These are phyloP conservation scores for Primulina eburnea DNA, from an alignment of 257 asterid species.

Conservation along the genomic window DNA sequence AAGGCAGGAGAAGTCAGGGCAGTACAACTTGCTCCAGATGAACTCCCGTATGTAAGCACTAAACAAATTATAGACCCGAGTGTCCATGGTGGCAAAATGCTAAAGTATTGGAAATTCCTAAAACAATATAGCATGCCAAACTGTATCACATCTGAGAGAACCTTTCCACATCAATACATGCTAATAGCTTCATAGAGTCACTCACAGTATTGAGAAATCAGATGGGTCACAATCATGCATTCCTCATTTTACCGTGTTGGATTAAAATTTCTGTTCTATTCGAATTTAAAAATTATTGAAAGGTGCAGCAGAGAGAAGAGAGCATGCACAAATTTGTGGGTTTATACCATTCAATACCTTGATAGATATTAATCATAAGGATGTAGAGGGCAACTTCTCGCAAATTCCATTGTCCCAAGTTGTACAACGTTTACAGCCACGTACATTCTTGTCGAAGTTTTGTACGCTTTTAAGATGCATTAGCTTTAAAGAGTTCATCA, in stretches of 20 bases:
- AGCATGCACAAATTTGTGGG: neutral
- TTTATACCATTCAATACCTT: neutral
- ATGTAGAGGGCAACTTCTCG: neutral
- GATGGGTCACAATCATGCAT: neutral
- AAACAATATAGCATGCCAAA: slow-evolving; percentile 5
- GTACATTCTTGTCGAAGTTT: neutral
- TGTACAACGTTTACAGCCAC: neutral
- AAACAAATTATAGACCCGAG: neutral
- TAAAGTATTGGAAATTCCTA: slow-evolving; percentile 14
- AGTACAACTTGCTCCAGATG: neutral
- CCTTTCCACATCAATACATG: neutral
- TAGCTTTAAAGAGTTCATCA: slow-evolving; percentile 12
- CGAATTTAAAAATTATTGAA: slow-evolving; percentile 6
- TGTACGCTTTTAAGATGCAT: slow-evolving; percentile 1
- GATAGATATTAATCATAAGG: neutral
- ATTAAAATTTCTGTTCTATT: slow-evolving; percentile 7
- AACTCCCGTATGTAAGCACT: neutral
- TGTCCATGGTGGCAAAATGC: slow-evolving; percentile 19
- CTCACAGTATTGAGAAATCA: slow-evolving; percentile 9
- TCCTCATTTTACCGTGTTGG: slow-evolving; percentile 6
- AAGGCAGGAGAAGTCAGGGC: neutral
- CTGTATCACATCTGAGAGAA: slow-evolving; percentile 2
- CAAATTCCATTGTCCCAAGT: slow-evolving; percentile 11
- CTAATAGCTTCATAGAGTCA: neutral
- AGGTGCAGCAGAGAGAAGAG: slow-evolving; percentile 5